phyloP scores from a whole-genome alignment of 208 protist genomes.

The Leishmania lainsoni region DNA sequence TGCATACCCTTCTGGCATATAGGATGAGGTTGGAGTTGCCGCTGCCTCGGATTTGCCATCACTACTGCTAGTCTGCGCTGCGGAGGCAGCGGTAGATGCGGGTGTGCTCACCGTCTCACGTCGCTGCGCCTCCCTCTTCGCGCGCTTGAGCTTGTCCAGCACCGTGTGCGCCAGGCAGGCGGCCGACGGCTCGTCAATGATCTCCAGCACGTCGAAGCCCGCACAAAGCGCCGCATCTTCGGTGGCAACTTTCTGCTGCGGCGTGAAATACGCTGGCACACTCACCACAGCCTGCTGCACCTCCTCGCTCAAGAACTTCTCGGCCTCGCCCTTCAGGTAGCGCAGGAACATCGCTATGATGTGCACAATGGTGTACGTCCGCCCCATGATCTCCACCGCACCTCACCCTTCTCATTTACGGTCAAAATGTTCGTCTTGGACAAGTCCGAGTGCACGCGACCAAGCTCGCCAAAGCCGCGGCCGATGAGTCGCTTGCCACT shows the following conservation, averaged over 20 bases:
- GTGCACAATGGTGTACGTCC: conserved; percentile 91
- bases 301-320: conserved; percentile 81
- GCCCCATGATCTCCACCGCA: conserved; percentile 89
- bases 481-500: conserved; percentile 92
- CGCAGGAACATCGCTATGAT: conserved; percentile 94
- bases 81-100: not conserved
- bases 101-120: conserved; percentile 1
- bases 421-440: conserved; percentile 90
- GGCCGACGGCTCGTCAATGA: conserved; percentile 93
- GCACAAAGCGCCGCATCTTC: conserved; percentile 91
- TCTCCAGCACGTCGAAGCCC: conserved; percentile 91
- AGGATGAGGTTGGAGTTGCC: not conserved
- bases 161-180: conserved; percentile 90
- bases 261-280: conserved; percentile 93
- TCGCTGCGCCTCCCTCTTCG: not conserved
- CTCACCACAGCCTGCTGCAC: conserved; percentile 89
- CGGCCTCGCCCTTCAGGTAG: conserved; percentile 87
- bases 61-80: not conserved
- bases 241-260: conserved; percentile 92
- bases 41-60: not conserved
- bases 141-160: conserved; percentile 32
- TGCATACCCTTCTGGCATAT: not conserved
- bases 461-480: conserved; percentile 84
- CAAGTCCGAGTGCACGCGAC: conserved; percentile 76
- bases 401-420: conserved; percentile 84